A percentile compares a stretch with the other conserved stretches of the same genome.
Evolutionary conservation across 768 basidiomycete genomes (phyloP).

Genomic region (Termitomyces sp.): DNA sequence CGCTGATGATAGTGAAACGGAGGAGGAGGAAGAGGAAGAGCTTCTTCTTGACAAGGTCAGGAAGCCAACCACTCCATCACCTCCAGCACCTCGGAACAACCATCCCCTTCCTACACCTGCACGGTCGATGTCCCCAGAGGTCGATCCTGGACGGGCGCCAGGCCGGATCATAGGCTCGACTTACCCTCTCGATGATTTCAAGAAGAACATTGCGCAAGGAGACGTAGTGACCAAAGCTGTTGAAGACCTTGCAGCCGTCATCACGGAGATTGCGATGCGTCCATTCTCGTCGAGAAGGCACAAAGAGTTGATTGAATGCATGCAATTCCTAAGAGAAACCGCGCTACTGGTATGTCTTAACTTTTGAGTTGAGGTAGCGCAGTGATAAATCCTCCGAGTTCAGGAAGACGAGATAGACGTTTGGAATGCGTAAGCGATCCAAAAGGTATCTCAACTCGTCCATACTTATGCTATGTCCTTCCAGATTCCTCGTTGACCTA

Average conservation of each 20-base stretch:
- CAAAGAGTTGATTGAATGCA: slow-evolving; percentile 70
- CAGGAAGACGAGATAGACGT: slow-evolving; percentile 81
- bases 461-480: neutral
- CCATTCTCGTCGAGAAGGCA: slow-evolving; percentile 71
- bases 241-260: slow-evolving; percentile 69
- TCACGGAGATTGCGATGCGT: slow-evolving; percentile 62
- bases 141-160: slow-evolving; percentile 53
- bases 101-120: slow-evolving; percentile 51
- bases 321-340: slow-evolving; percentile 62
- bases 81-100: slow-evolving; percentile 9
- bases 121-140: slow-evolving; percentile 38
- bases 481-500: slow-evolving; percentile 60
- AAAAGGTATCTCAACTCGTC: neutral
- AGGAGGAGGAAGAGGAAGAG: slow-evolving; percentile 34
- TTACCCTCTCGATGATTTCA: slow-evolving; percentile 75
- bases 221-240: slow-evolving; percentile 86
- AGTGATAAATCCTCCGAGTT: neutral
- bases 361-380: neutral
- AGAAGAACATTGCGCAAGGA: slow-evolving; percentile 61
- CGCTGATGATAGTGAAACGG: slow-evolving; percentile 50
- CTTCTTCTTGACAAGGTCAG: slow-evolving; percentile 21
- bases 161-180: slow-evolving; percentile 77
- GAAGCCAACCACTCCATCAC: slow-evolving; percentile 18
- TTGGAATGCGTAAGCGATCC: slow-evolving; percentile 65
- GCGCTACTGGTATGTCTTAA: slow-evolving; percentile 52